These are phyloP conservation scores for Scedosporium boydii DNA, from an alignment of 2,329 filamentous ascomycete genomes.

Conservation along the genomic window DNA sequence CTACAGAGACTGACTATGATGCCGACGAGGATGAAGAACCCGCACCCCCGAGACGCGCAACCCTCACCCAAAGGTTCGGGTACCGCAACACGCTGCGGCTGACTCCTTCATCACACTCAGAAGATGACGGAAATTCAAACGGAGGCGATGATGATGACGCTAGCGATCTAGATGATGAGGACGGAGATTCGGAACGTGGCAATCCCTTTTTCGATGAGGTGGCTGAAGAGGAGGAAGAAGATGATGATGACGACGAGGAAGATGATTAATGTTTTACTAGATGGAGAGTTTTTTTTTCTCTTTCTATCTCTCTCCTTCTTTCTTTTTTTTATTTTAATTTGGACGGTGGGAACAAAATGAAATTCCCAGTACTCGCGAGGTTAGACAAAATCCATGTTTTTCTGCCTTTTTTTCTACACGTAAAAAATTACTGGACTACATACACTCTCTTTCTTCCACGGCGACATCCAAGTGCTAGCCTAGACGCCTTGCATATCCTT, in stretches of 20 bases:
- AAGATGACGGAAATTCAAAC: neutral
- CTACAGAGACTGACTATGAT: neutral
- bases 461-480: no score
- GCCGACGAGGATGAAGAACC: neutral
- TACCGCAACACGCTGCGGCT: no score
- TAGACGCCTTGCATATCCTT: no score
- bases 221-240: neutral
- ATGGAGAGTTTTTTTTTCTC: neutral
- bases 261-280: neutral
- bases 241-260: neutral
- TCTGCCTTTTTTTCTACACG: no score
- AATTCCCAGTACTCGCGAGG: conserved; percentile 63
- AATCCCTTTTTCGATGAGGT: neutral
- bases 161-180: neutral
- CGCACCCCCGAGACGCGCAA: neutral
- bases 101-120: neutral
- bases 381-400: conserved; percentile 49
- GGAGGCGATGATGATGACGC: neutral
- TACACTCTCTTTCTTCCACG: no score
- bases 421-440: no score
- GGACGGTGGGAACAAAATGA: conserved; percentile 52
- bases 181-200: neutral
- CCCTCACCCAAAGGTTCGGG: neutral
- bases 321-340: neutral
- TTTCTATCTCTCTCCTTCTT: neutral